Percentiles rank a stretch among this genome's conserved stretches.
Evolutionary conservation across 352 stramenopile species (phyloP).

Genomic region (Phytopythium montanum): DNA sequence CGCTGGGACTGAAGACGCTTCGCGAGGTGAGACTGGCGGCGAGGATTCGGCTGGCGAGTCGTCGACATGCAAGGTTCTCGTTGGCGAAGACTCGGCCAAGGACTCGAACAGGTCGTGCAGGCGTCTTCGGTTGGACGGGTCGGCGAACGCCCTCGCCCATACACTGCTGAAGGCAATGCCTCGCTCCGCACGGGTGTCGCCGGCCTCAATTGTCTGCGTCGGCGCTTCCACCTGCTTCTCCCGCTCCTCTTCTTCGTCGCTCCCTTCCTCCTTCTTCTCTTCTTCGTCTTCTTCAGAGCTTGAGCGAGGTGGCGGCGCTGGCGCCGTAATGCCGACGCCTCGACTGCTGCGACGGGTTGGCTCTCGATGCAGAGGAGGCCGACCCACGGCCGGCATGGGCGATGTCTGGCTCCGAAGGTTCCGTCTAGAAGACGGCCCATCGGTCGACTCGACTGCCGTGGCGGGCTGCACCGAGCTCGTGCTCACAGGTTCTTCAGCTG

Average conservation of each 20-base stretch:
- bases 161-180: slow-evolving; percentile 21
- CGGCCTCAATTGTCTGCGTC: not conserved
- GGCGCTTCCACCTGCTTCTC: not conserved
- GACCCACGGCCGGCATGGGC: not conserved
- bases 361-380: not conserved
- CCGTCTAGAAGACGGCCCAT: not conserved
- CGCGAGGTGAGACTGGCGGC: not conserved
- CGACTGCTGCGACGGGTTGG: not conserved
- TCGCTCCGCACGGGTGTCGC: not conserved
- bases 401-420: not conserved
- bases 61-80: not conserved
- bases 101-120: slow-evolving; percentile 21
- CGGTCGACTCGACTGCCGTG: not conserved
- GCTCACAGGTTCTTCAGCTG: not conserved
- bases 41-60: not conserved
- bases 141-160: slow-evolving; percentile 9
- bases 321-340: no score
- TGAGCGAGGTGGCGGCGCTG: not conserved
- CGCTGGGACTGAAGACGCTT: not conserved
- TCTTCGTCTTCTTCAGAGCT: not conserved
- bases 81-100: not conserved
- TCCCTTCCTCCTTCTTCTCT: not conserved
- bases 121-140: slow-evolving; percentile 14
- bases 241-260: not conserved
- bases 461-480: not conserved